These are phyloP conservation scores for Paramarasmius palmivorus DNA, from an alignment of 1,284 basidiomycete genomes.

Conservation along the genomic window DNA sequence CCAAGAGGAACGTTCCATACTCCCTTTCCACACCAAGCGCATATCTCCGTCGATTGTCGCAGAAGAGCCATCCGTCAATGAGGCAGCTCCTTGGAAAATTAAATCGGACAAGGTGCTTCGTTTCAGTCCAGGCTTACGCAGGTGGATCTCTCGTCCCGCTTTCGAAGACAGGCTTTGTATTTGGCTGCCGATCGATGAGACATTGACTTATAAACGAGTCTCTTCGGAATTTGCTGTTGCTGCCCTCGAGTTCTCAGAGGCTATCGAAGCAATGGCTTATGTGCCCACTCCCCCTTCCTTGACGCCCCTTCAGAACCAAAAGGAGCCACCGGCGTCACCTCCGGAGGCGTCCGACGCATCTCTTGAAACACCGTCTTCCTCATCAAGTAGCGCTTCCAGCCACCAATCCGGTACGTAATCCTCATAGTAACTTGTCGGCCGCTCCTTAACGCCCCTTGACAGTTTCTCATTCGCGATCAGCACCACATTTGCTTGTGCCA, in stretches of 20 bases:
- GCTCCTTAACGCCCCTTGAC: conserved; percentile 11
- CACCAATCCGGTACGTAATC: conserved; percentile 18
- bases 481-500: conserved; percentile 41
- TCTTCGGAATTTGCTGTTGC: conserved; percentile 60
- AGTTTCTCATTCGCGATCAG: conserved; percentile 25
- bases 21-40: conserved; percentile 38
- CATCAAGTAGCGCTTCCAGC: conserved; percentile 19
- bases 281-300: conserved; percentile 20
- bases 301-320: background rate
- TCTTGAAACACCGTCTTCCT: conserved; percentile 11
- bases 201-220: conserved; percentile 40
- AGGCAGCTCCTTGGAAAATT: conserved; percentile 46
- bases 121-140: conserved; percentile 57
- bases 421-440: conserved; percentile 3
- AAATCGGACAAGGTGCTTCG: conserved; percentile 37
- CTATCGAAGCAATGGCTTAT: conserved; percentile 60
- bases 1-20: conserved; percentile 49
- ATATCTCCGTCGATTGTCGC: conserved; percentile 32
- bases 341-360: background rate
- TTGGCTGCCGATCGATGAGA: conserved; percentile 45
- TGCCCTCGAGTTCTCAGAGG: conserved; percentile 69
- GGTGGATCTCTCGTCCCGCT: conserved; percentile 70
- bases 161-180: conserved; percentile 71
- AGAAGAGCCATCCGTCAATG: conserved; percentile 35
- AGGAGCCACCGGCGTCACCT: background rate